Conservation (phyloP, 352 stramenopile species). For the Pythium oligandrum region DNA sequence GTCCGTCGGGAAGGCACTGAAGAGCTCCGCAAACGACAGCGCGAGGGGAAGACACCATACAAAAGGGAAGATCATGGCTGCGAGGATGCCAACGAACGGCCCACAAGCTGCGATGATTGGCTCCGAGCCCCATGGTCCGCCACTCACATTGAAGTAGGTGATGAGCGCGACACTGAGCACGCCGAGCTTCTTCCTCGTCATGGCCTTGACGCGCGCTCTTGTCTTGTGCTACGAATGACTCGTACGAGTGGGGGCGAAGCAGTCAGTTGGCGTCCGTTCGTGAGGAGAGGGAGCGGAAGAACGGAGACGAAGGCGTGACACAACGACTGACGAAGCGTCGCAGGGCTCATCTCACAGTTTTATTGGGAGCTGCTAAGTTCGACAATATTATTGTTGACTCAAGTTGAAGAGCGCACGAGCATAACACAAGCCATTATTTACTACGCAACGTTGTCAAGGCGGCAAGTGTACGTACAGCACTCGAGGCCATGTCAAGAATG, state of each 20-base stretch:
- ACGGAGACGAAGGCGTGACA: background rate
- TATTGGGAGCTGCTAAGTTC: no score
- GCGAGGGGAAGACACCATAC: slow-evolving; percentile 67
- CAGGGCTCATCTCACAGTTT: background rate
- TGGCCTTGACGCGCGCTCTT: background rate
- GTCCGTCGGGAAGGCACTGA: slow-evolving; percentile 64
- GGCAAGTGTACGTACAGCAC: no score
- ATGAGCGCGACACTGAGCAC: slow-evolving; percentile 72
- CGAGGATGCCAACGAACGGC: slow-evolving; percentile 62
- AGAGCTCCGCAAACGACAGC: slow-evolving; percentile 67
- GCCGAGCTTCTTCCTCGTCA: slow-evolving; percentile 40
- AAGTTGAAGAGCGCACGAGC: no score
- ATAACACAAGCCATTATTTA: no score
- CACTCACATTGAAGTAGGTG: slow-evolving; percentile 89
- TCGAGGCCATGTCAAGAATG: no score
- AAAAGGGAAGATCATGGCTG: slow-evolving; percentile 58
- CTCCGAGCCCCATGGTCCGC: slow-evolving; percentile 93
- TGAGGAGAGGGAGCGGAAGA: background rate
- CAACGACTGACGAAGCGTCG: background rate
- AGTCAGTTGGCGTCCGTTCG: background rate
- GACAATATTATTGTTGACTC: no score
- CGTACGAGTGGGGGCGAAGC: background rate
- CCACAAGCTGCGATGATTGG: slow-evolving; percentile 87
- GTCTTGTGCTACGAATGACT: background rate
- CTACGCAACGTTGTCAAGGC: no score